Base-by-base conservation (phyloP, 345 rosid species). In the Lepidium aucheri region DNA sequence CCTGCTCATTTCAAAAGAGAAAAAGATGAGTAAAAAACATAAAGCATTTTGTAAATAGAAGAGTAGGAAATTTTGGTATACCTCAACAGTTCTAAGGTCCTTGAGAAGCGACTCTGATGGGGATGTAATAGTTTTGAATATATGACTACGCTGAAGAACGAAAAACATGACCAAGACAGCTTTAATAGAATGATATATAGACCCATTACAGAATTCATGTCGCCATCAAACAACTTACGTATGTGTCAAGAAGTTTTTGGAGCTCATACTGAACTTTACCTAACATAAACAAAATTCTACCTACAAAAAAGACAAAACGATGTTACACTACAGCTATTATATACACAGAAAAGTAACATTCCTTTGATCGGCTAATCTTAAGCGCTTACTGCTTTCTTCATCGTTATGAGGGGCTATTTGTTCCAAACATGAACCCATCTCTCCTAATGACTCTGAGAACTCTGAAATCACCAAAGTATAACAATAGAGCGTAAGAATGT, bases 21-120 rank as follows among this genome's bases (percentile, higher is more conserved):
- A 65, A 67, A 36, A 6, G 22, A 34, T 59, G 9, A 60, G 52
- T 20, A 8, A 39, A 41, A 18, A 15, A 30, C 30, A 33, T 7
- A 67, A 22, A 69, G 65, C 46, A 24, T 63, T 60, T 9, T 42
- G 35, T 11, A 34, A 30, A 53, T 11, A 38, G 64, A 53, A 38
- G 39, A 53, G 11, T 53, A 28, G 44, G 0, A 60, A 60, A 26
- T 22, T 1, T 20, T 45, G 30, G 69, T 36, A 74, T 72, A 95
- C 99, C 99, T 95, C 99, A 55, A 91, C 96, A 24, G 85, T 86
- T 57, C 97, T 91, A 15, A 95, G 96, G 63, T 95, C 98, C 74
- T 75, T 86, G 55, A 95, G 86, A 77, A 91, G 86, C n/a, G 96
- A 89, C 69, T 95, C 99, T 4, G 98, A 84, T 11, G 99, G 98